These are phyloP conservation scores for Cryptosporidium canis DNA, from an alignment of 169 alveolate genomes.

Conservation along the genomic window DNA sequence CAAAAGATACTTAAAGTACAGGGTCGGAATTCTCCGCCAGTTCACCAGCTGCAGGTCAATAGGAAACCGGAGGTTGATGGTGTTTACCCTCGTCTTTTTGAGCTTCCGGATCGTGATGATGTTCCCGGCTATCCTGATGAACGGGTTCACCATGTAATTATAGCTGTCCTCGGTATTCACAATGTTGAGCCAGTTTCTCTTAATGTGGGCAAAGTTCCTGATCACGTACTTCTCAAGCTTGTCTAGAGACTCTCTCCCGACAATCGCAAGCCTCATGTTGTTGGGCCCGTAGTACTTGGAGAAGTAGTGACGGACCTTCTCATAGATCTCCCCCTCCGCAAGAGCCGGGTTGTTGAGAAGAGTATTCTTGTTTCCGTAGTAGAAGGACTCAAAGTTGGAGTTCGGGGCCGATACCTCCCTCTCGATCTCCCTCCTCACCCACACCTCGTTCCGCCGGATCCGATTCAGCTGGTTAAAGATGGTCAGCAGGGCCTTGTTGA, in stretches of 20 bases:
- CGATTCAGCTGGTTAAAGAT: conserved; percentile 13
- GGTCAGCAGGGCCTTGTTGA: conserved; percentile 24
- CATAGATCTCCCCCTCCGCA: conserved; percentile 23
- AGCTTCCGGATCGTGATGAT: background rate
- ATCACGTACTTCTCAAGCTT: conserved; percentile 26
- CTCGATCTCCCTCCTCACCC: conserved; percentile 34
- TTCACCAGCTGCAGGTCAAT: conserved; percentile 8
- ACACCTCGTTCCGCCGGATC: conserved; percentile 6
- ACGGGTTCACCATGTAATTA: conserved; percentile 17
- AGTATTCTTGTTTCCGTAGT: conserved; percentile 20
- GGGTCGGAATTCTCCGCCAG: conserved; percentile 20
- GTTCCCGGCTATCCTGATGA: conserved; percentile 7
- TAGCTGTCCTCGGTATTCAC: conserved; percentile 18
- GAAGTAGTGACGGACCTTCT: conserved; percentile 4
- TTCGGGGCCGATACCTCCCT: background rate
- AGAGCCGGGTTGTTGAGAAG: conserved; percentile 33
- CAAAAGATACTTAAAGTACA: conserved; percentile 29
- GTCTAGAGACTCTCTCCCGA: conserved; percentile 48
- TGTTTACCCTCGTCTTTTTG: background rate
- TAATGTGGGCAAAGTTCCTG: conserved; percentile 18
- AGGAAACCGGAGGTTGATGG: conserved; percentile 31
- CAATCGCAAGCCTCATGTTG: conserved; percentile 23
- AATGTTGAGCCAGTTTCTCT: background rate
- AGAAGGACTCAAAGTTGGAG: background rate
- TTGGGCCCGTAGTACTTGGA: conserved; percentile 32